Evolutionary conservation across 1,284 basidiomycete genomes (phyloP), one percentile per base, ranked within the genome.

Genomic region (Pseudozyma sp.): DNA sequence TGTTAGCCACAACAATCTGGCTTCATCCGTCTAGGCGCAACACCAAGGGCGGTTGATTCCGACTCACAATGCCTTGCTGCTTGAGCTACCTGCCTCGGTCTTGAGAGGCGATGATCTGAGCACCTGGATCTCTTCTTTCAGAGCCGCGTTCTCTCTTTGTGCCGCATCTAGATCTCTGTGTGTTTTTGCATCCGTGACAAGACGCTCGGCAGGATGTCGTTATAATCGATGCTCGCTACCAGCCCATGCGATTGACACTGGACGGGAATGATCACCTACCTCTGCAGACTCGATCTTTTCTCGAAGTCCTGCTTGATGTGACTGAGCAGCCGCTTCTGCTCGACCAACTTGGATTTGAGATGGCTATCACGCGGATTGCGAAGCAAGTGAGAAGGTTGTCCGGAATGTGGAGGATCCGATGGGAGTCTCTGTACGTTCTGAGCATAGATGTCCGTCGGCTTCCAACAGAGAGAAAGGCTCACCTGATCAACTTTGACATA

Each of bases 401-500:
- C 24, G 24, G 24, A 24, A 24, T 24, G 24, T 24, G 24, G 24
- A 1, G 24, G 24, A 24, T 4, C 24, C 24, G 24, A 37, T 37
- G 35, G 9, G 9, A 37, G 35, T 37, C 2, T 37, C 35, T 2
- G 35, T 37, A 14, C 2, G 35, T 37, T 24, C 24, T 24, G 24
- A 24, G 24, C 24, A 24, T 24, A 24, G 24, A 24, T 1, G 24
- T 24, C 24, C 24, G 24, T 24, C 24, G 14, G 35, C 35, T 37
- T 37, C 9, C 35, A 37, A 37, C 35, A 4, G 16, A 42, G 13
- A 24, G 43, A 7, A 24, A 44, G 17, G 58, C 70, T 5, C 45
- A 68, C 70, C 46, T 46, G 31, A 68, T 62, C 54, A 56, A 34
- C 14, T 62, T 43, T 14, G 70, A 65, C 70, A 68, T 74, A 16